Base-by-base conservation (phyloP, 176 grass and related monocot species). In the Triticum turgidum region DNA sequence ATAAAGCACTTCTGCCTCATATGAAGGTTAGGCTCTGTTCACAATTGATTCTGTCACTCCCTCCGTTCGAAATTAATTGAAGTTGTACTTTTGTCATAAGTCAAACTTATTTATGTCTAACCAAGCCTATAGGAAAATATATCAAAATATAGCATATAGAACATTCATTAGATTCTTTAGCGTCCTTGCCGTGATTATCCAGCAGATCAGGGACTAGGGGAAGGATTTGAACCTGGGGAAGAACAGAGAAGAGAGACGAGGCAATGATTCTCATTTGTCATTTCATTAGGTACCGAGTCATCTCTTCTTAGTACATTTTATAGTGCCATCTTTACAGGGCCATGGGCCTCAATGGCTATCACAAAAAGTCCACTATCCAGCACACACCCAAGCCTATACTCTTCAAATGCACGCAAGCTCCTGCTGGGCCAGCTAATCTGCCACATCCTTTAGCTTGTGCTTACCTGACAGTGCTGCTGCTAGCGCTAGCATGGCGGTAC, bases 1-100 rank as follows among this genome's bases (percentile, higher is more conserved):
- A 95, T 83, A 98, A 92, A 91, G 93, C 90, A 82, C 93, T 98
- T 88, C 88, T 96, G 73, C 97, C 97, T 89, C 97, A 98, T 70
- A 98, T 98, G 97, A 98, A 98, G 97, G 97, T 98, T 63, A 86
- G 85, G 68, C 52, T 84, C 47, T 61, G 58, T 32, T 67, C 67
- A 59, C 47, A 87, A 27, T 79, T 74, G 32, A 44, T 90, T 54
- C 51, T 76, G 15, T 76, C 79, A 21, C 29, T 59, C 54, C 54
- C 18, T 59, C 54, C 18, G 18, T 9, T 59, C 54, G 0, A 59
- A 59, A 59, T 21, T 59, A 59, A 59, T 59, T 59, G 54, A 20
- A 59, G 17, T 58, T 59, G 54, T 59, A 59, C 18, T 59, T 59
- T 59, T 59, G 54, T 59, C 54, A 20, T 20, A 59, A 59, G 54